Conservation (phyloP, 1,284 basidiomycete genomes). For the Chalciporus piperatoides region DNA sequence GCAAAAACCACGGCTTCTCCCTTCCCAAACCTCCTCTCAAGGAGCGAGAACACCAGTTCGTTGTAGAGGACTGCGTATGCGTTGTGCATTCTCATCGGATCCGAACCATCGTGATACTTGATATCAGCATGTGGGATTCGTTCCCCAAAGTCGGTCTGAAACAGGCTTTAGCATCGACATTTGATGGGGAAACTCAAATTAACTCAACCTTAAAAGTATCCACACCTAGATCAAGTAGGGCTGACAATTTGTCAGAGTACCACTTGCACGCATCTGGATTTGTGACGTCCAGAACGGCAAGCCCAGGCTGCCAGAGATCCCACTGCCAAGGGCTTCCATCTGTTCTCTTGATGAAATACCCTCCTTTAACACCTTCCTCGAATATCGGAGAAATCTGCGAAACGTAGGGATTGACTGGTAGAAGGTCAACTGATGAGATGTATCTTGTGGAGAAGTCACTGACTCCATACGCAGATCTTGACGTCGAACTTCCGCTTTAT, state of each 20-base stretch:
- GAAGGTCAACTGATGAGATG: slow-evolving; percentile 1
- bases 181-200: neutral
- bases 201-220: slow-evolving; percentile 61
- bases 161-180: neutral
- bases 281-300: slow-evolving; percentile 70
- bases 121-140: slow-evolving; percentile 62
- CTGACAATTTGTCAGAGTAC: slow-evolving; percentile 58
- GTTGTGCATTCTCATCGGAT: slow-evolving; percentile 66
- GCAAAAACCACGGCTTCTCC: slow-evolving; percentile 71
- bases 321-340: slow-evolving; percentile 75
- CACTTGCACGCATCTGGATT: slow-evolving; percentile 66
- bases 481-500: slow-evolving; percentile 70
- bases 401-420: slow-evolving; percentile 62
- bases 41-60: slow-evolving; percentile 60
- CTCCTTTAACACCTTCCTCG: slow-evolving; percentile 61
- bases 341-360: slow-evolving; percentile 66
- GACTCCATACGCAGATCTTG: slow-evolving; percentile 74
- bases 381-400: slow-evolving; percentile 69
- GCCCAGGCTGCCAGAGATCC: slow-evolving; percentile 71
- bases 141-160: slow-evolving; percentile 67
- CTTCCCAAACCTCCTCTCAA: slow-evolving; percentile 57
- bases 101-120: slow-evolving; percentile 64
- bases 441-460: slow-evolving; percentile 21
- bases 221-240: slow-evolving; percentile 65
- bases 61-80: slow-evolving; percentile 67